A percentile compares a stretch with the other conserved stretches of the same genome.
Evolutionary conservation across 2,329 filamentous ascomycete species (phyloP).

Genomic region (Orbilia quercus): DNA sequence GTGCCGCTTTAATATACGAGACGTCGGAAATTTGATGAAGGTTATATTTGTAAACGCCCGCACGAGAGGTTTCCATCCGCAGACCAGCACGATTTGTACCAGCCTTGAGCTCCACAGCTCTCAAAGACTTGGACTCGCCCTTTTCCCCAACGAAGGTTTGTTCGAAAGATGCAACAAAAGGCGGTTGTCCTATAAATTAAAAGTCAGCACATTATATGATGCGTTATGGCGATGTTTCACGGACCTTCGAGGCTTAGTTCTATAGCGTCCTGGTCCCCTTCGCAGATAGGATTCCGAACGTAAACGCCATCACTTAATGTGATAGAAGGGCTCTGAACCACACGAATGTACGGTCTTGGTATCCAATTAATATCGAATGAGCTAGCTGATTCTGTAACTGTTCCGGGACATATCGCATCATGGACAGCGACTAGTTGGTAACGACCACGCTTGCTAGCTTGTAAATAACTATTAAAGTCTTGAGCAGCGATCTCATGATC

Average conservation of each 20-base stretch:
- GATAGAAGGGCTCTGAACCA: conserved; percentile 75
- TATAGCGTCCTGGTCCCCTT: conserved; percentile 90
- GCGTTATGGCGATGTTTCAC: neutral
- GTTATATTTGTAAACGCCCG: conserved; percentile 85
- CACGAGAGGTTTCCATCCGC: conserved; percentile 83
- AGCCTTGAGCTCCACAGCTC: conserved; percentile 78
- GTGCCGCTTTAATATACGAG: conserved; percentile 82
- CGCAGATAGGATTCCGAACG: conserved; percentile 84
- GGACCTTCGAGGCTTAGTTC: conserved; percentile 70
- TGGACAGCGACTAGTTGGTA: conserved; percentile 83
- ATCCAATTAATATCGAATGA: conserved; percentile 87
- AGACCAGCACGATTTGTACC: conserved; percentile 80
- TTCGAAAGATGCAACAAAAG: conserved; percentile 43
- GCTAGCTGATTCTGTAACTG: conserved; percentile 78
- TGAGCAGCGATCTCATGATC: conserved; percentile 66
- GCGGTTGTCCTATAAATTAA: conserved; percentile 26
- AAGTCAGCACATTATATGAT: neutral
- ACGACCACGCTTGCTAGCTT: conserved; percentile 74
- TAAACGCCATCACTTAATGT: conserved; percentile 69
- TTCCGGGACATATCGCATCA: conserved; percentile 84
- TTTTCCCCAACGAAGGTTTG: conserved; percentile 24
- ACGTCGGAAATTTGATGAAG: conserved; percentile 85
- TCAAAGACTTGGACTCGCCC: conserved; percentile 63
- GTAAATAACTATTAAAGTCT: conserved; percentile 75
- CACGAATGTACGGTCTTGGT: conserved; percentile 76